Conservation (phyloP, 176 grass and related monocot species). For the Oryza meyeriana region DNA sequence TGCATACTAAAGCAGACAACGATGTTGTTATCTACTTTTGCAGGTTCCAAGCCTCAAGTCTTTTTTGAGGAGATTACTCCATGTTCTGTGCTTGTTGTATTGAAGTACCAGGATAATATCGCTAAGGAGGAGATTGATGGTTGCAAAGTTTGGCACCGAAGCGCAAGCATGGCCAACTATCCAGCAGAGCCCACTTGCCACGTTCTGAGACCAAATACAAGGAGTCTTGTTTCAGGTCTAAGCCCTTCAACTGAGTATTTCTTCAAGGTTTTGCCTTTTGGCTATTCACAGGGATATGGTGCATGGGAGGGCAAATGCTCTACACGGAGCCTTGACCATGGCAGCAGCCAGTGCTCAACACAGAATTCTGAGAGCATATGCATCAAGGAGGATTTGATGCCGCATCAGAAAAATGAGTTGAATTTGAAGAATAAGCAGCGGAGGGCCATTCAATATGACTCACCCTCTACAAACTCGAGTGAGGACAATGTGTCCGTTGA, state of each 20-base stretch:
- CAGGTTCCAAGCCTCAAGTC: slow-evolving; percentile 55
- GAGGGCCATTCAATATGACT: slow-evolving; percentile 54
- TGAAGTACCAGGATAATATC: slow-evolving; percentile 48
- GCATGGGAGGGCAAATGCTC: slow-evolving; percentile 61
- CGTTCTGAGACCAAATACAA: slow-evolving; percentile 57
- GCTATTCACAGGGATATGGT: slow-evolving; percentile 44
- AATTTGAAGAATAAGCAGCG: slow-evolving; percentile 32
- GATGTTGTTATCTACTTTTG: slow-evolving; percentile 29
- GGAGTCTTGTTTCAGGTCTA: slow-evolving; percentile 59
- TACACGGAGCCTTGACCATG: slow-evolving; percentile 52
- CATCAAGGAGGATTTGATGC: slow-evolving; percentile 35
- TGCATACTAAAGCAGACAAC: not conserved
- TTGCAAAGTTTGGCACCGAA: slow-evolving; percentile 71
- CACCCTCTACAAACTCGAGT: slow-evolving; percentile 77
- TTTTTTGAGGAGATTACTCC: slow-evolving; percentile 58
- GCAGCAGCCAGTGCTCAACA: slow-evolving; percentile 54
- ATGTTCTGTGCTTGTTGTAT: slow-evolving; percentile 56
- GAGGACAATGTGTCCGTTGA: slow-evolving; percentile 62
- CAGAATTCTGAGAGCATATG: slow-evolving; percentile 53
- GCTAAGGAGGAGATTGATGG: slow-evolving; percentile 57
- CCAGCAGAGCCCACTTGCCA: slow-evolving; percentile 62
- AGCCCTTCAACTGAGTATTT: slow-evolving; percentile 70
- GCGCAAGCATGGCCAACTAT: slow-evolving; percentile 42
- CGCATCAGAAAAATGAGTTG: slow-evolving; percentile 41
- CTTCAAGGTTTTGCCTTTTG: slow-evolving; percentile 70